Conservation (phyloP, 495 filamentous ascomycete genomes). For the Aspergillus homomorphus region DNA sequence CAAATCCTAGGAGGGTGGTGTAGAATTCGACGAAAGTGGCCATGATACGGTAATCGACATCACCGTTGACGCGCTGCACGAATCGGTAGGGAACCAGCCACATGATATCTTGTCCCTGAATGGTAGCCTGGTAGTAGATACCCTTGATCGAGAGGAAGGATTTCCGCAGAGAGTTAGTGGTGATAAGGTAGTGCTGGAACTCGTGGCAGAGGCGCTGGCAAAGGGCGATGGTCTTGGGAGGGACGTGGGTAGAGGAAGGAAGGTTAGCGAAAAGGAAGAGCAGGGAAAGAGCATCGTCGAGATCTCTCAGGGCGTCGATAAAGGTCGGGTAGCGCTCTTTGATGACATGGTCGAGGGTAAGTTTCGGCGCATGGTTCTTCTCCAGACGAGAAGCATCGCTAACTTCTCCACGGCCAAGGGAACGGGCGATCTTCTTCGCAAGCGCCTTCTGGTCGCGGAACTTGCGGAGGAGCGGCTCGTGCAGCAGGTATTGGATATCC, state of each 20-base stretch:
- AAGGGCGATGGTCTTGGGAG: slow-evolving; percentile 85
- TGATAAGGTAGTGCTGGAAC: slow-evolving; percentile 96
- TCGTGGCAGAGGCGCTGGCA: slow-evolving; percentile 90
- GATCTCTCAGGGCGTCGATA: slow-evolving; percentile 86
- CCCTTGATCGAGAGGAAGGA: slow-evolving; percentile 98
- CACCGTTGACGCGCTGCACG: slow-evolving; percentile 85
- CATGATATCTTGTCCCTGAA: slow-evolving; percentile 95
- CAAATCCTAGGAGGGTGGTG: slow-evolving; percentile 89
- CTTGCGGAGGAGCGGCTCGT: slow-evolving; percentile 91
- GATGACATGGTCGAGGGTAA: slow-evolving; percentile 93
- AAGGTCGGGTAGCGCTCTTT: slow-evolving; percentile 98
- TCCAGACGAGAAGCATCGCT: slow-evolving; percentile 80
- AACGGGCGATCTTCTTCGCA: slow-evolving; percentile 92
- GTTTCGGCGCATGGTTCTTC: slow-evolving; percentile 76
- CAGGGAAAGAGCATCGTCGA: slow-evolving; percentile 95
- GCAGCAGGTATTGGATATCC: slow-evolving; percentile 96
- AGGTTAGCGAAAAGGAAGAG: slow-evolving; percentile 96
- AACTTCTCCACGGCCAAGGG: slow-evolving; percentile 86
- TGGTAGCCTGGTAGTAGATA: slow-evolving; percentile 98
- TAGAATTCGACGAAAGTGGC: slow-evolving; percentile 99
- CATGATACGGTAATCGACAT: slow-evolving; percentile 98
- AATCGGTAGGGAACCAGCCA: slow-evolving; percentile 98
- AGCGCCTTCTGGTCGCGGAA: slow-evolving; percentile 96
- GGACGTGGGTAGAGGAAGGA: slow-evolving; percentile 81
- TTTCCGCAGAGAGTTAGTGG: slow-evolving; percentile 83